Base-by-base conservation (phyloP, 2,329 filamentous ascomycete species). In the Trichophyton schoenleinii region DNA sequence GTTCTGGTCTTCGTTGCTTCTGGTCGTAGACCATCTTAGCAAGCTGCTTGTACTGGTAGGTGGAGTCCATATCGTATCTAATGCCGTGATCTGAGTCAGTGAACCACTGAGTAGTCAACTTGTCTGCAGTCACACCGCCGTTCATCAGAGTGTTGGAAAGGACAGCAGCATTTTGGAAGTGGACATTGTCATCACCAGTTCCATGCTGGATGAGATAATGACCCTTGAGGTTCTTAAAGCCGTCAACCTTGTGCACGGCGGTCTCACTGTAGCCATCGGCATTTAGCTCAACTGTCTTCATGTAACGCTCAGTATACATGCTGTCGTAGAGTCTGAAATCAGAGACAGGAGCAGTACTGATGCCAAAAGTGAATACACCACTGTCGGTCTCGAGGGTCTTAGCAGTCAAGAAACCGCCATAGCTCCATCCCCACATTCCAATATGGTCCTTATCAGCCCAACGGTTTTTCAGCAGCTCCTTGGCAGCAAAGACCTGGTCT, bases 321-420 rank as follows among this genome's bases (percentile, higher is more conserved):
- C 79, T 81, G 70, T 88, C 85, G 71, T 88, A 88, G 74, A 88
- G 83, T 1, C 84, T 80, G 83, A 84, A 88, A 72, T 88, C 86
- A 1, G 78, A 79, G 0, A 88, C 84, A 0, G 85, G 85, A 0
- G 85, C 85, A 0, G 83, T 84, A 66, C 86, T 83, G 8, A 87
- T 71, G 0, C 79, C 85, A 6, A 85, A 79, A 0, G 82, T 80
- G 70, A 88, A 87, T 15, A 80, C 79, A 0, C 80, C 81, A 18
- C 81, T 81, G 69, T 83, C 75, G 0, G 78, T 75, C 68, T 88
- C 86, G 6, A 88, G 75, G 0, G 86, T 84, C 73, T 88, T 88
- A 59, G 83, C 75, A 0, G 83, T 79, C 1, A 88, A 77, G 67
- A 85, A 88, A 1, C 85, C 86, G 11, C 86, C 86, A 66, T 81